Conservation (phyloP, 208 protist genomes). For the Leishmania aethiopica region DNA sequence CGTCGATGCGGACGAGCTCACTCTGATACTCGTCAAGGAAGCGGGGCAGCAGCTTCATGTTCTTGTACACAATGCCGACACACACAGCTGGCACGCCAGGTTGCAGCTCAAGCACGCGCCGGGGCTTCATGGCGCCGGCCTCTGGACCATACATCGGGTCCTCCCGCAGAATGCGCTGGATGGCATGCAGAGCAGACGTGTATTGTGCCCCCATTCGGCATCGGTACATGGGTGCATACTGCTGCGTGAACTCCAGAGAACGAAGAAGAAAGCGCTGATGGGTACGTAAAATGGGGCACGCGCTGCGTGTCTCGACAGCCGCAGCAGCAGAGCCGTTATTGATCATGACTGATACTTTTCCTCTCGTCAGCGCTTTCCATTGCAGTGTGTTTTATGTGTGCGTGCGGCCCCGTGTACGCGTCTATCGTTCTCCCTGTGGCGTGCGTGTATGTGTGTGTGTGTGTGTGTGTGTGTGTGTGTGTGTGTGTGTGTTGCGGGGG, state of each 20-base stretch:
- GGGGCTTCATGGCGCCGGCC: neutral
- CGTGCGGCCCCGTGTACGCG: neutral
- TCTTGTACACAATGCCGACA: slow-evolving; percentile 89
- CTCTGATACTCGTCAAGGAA: slow-evolving; percentile 90
- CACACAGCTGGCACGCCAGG: slow-evolving; percentile 57
- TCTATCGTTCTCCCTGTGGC: neutral
- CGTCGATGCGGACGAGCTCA: slow-evolving; percentile 85
- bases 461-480: neutral
- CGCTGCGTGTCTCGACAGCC: slow-evolving; percentile 40
- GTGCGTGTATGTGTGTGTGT: neutral
- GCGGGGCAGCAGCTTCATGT: slow-evolving; percentile 84
- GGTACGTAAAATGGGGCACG: slow-evolving; percentile 65
- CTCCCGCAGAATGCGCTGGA: slow-evolving; percentile 33
- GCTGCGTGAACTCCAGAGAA: slow-evolving; percentile 73
- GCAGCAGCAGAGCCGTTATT: neutral
- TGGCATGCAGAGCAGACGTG: slow-evolving; percentile 30
- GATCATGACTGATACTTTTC: neutral
- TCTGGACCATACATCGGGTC: slow-evolving; percentile 1
- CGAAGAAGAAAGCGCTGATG: slow-evolving; percentile 85
- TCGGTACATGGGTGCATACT: slow-evolving; percentile 89
- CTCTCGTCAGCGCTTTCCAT: neutral
- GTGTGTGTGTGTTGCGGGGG: neutral
- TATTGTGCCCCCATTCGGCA: slow-evolving; percentile 65
- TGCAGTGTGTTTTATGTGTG: neutral
- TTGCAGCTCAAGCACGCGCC: slow-evolving; percentile 73